A percentile compares a stretch with the other conserved stretches of the same genome.
phyloP scores from a whole-genome alignment of 768 basidiomycete genomes.

The Fibroporia radiculosa region DNA sequence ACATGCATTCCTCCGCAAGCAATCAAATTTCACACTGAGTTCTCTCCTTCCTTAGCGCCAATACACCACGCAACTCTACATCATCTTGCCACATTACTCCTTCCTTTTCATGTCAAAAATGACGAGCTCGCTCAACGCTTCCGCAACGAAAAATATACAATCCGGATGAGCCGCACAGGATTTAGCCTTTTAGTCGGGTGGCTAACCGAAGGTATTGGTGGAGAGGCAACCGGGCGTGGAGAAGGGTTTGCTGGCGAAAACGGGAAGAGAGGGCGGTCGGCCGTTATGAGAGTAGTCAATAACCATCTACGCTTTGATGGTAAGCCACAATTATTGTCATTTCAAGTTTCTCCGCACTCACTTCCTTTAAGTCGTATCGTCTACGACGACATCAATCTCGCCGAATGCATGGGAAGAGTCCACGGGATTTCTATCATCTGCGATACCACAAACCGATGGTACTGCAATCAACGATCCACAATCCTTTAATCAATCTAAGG shows the following conservation, averaged over 20 bases:
- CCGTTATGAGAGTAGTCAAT: slow-evolving; percentile 91
- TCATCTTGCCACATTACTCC: slow-evolving; percentile 70
- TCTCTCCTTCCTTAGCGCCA: slow-evolving; percentile 58
- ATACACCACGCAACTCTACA: slow-evolving; percentile 65
- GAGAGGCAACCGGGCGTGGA: slow-evolving; percentile 75
- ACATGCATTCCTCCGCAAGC: slow-evolving; percentile 34
- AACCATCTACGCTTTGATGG: slow-evolving; percentile 89
- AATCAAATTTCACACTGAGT: slow-evolving; percentile 62
- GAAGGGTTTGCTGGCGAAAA: slow-evolving; percentile 75
- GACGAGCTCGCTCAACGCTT: slow-evolving; percentile 82
- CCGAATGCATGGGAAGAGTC: slow-evolving; percentile 75
- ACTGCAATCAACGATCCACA: slow-evolving; percentile 51
- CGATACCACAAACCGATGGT: slow-evolving; percentile 58
- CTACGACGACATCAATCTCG: slow-evolving; percentile 56
- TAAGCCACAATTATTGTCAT: slow-evolving; percentile 26
- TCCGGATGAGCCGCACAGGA: slow-evolving; percentile 86
- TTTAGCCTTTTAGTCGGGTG: slow-evolving; percentile 91
- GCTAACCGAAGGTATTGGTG: slow-evolving; percentile 88
- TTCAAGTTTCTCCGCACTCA: slow-evolving; percentile 5
- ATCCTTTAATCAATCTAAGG: slow-evolving; percentile 70
- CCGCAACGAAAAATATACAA: slow-evolving; percentile 82
- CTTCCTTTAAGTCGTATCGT: slow-evolving; percentile 52
- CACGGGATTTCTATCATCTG: slow-evolving; percentile 74
- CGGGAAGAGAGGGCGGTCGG: slow-evolving; percentile 78
- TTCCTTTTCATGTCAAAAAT: slow-evolving; percentile 77